Percentiles rank a stretch among this genome's conserved stretches.
Evolutionary conservation across 768 basidiomycete genomes (phyloP).

Genomic region (Nevesoporus exiguus): DNA sequence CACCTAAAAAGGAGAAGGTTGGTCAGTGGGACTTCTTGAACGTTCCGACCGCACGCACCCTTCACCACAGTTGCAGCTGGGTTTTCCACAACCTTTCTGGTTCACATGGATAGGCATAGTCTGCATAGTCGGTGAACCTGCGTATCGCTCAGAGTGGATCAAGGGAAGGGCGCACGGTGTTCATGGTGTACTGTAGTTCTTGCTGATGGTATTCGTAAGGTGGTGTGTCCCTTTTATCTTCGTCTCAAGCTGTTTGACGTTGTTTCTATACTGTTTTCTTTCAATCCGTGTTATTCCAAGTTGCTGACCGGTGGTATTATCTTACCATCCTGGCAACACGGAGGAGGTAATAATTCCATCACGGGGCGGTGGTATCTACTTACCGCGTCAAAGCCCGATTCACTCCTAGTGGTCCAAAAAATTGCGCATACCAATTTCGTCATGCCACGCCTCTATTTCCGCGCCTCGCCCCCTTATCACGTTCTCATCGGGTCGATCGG

Average conservation of each 20-base stretch:
- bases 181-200: conserved; percentile 1
- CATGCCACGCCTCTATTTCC: background rate
- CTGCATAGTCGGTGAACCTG: background rate
- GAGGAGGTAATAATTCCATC: too few species aligned
- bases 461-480: background rate
- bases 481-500: background rate
- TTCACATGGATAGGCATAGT: conserved; percentile 1
- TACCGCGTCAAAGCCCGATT: background rate
- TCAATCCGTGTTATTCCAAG: background rate
- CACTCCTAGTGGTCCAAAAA: background rate
- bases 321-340: background rate
- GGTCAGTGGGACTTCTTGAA: background rate
- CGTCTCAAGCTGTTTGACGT: background rate
- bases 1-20: background rate
- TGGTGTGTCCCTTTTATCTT: background rate
- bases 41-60: background rate
- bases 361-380: background rate
- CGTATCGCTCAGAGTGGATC: background rate
- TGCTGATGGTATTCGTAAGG: background rate
- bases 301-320: background rate
- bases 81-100: conserved; percentile 5
- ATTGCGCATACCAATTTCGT: background rate
- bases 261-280: background rate
- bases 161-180: background rate
- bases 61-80: background rate